Evolutionary conservation across 1,284 basidiomycete species (phyloP), one percentile per base, ranked within the genome.

Genomic region (Tilletia setariae): DNA sequence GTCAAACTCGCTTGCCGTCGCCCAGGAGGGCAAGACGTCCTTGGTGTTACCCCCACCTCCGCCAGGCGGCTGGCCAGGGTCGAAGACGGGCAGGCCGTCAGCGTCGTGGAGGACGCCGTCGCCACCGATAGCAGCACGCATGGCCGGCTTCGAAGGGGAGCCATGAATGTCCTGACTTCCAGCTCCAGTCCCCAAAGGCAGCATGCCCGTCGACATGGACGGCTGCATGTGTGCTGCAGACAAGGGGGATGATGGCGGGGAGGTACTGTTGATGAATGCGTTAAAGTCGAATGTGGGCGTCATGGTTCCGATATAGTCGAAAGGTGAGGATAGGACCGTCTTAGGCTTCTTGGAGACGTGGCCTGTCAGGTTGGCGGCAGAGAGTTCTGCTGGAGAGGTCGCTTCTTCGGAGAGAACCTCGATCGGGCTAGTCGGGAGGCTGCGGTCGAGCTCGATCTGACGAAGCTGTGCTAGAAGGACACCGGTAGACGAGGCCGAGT

Each of bases 271-370:
- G 67, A 71, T 59, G 69, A 76, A 76, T 30, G 74, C 74, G 68
- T 76, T 70, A 46, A 76, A 76, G 61, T 76, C 74, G 62, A 76
- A 76, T 21, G 72, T 68, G 56, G 71, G 71, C 11, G 69, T 47
- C 74, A 76, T 76, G 11, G 30, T 71, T 40, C 35, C 35, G 4
- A 11, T 40, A 11, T 4, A 11, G 35, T 40, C 11, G 35, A 40
- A 11, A 40, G 35, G 35, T 40, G n/a, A n/a, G n/a, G n/a, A n/a
- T n/a, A n/a, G n/a, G n/a, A 61, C 49, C 40, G 70, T 63, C 61
- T 68, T 67, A 64, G 44, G 65, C 49, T 63, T 49, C 46, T 49
- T 49, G 35, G 7, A 30, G 40, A 62, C 65, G 64, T 63, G 68
- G 67, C 53, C 67, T 46, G 28, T 44, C 28, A 28, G 42, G 64